Base-by-base conservation (phyloP, 2,329 filamentous ascomycete species). In the Curvularia verruculosa region DNA sequence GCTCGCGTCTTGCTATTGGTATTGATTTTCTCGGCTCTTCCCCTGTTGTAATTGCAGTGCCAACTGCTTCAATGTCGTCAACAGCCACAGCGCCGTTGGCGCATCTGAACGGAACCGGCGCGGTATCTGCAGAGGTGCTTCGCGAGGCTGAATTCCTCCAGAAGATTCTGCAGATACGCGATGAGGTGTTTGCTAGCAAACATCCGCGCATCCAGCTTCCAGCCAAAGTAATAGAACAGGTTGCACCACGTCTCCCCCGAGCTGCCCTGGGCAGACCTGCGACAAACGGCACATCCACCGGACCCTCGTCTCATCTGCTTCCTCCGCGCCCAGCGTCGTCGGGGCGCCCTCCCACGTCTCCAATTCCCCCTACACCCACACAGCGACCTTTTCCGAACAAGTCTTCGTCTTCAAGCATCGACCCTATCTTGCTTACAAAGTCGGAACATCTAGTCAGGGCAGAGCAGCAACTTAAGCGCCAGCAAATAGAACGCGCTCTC, bases 371-470 rank as follows among this genome's bases (percentile, higher is more conserved):
- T 36, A 67, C 49, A 64, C 67, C 68, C 51, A 64, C 64, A 56
- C 69, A 69, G 55, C 73, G 69, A 61, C 74, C 73, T 45, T 73
- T 69, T 49, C 63, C 71, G 37, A 64, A 78, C 72, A 68, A 78
- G 68, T 77, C 83, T 64, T 78, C 80, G 57, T 84, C 83, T 63
- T 86, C 87, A 58, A 87, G 89, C 75, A 90, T 95, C 78, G 87
- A 96, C 75, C 91, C 92, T 48, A 87, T 96, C 59, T 83, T 96
- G 66, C 83, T 96, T 75, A 89, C 91, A 72, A 96, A 96, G 77
- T 93, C 92, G 66, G 89, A 92, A 72, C 87, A 91, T 72, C 82
- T 96, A 65, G 87, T 95, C 72, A 89, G 87, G 78, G 91, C 92
- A 71, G 92, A 96, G 78, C 81, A 91, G 59, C 86, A 89, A 73